A percentile compares a stretch with the other conserved stretches of the same genome.
These are phyloP conservation scores for Dryadomyces quercus-mongolicae DNA, from an alignment of 2,329 filamentous ascomycete genomes.

Conservation along the genomic window DNA sequence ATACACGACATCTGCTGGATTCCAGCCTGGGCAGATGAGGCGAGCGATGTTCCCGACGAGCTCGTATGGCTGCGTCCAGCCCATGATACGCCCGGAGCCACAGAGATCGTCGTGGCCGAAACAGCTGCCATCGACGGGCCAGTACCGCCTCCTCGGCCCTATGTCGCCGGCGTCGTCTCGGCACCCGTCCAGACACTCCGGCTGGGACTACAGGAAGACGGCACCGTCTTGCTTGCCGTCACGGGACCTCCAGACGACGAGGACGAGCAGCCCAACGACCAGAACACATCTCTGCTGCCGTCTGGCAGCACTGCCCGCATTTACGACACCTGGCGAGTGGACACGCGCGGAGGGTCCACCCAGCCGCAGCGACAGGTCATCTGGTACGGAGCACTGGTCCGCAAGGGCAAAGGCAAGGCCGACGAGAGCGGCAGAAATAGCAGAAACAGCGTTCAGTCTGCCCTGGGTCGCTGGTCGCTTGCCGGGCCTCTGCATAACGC, in stretches of 20 bases:
- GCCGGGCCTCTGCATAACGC: conserved; percentile 20
- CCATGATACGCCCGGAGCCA: conserved; percentile 16
- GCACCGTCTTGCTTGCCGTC: conserved; percentile 21
- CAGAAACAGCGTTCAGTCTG: conserved; percentile 5
- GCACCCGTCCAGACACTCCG: conserved; percentile 22
- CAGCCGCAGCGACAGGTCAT: conserved; percentile 20
- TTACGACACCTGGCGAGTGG: conserved; percentile 21
- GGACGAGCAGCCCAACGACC: conserved; percentile 19
- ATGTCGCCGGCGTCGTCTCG: conserved; percentile 19
- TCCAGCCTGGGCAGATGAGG: conserved; percentile 15
- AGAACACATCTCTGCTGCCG: conserved; percentile 13
- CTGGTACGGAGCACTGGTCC: conserved; percentile 25
- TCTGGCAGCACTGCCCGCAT: conserved; percentile 19
- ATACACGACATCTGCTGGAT: conserved; percentile 25
- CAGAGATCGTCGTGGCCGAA: conserved; percentile 19
- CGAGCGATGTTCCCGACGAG: conserved; percentile 10
- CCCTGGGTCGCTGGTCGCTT: conserved; percentile 17
- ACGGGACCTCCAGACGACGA: conserved; percentile 6
- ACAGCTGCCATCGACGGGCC: neutral
- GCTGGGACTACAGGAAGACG: conserved; percentile 18
- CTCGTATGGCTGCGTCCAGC: conserved; percentile 21
- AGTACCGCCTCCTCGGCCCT: neutral
- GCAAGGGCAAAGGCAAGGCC: neutral
- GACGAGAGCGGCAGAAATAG: neutral
- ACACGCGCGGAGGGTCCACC: conserved; percentile 18